phyloP scores from a whole-genome alignment of 345 rosid genomes.

The Eucalyptus decipiens region DNA sequence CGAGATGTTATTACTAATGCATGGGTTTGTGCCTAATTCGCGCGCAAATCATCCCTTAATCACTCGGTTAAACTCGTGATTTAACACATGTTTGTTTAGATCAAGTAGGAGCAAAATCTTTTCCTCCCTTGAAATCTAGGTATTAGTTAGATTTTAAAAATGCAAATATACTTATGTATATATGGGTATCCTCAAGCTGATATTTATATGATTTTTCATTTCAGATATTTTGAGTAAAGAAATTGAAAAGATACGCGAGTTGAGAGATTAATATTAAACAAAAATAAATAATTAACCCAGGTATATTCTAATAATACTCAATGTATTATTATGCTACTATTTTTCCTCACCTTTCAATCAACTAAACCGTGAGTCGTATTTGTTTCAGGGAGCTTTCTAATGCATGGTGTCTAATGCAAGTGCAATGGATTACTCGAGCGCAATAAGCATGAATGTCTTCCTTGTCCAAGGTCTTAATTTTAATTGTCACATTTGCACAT shows the following conservation, averaged over 20 bases:
- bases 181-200: not conserved
- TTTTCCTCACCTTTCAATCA: not conserved
- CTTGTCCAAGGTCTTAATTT: not conserved
- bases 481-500: not conserved
- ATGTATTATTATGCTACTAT: not conserved
- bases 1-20: not conserved
- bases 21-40: not conserved
- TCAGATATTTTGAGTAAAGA: not conserved
- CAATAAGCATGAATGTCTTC: not conserved
- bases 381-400: not conserved
- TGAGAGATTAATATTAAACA: not conserved
- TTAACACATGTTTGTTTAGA: not conserved
- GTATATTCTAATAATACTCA: not conserved
- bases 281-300: not conserved
- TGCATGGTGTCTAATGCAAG: not conserved
- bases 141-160: not conserved
- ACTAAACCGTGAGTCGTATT: not conserved
- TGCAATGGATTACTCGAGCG: not conserved
- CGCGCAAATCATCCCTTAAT: not conserved
- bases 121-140: not conserved
- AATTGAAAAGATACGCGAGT: rapidly evolving
- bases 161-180: not conserved
- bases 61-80: not conserved
- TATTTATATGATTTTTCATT: not conserved
- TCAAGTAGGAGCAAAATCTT: not conserved